Evolutionary conservation across 257 asterid genomes (phyloP).

Genomic region (Scutellaria barbata): DNA sequence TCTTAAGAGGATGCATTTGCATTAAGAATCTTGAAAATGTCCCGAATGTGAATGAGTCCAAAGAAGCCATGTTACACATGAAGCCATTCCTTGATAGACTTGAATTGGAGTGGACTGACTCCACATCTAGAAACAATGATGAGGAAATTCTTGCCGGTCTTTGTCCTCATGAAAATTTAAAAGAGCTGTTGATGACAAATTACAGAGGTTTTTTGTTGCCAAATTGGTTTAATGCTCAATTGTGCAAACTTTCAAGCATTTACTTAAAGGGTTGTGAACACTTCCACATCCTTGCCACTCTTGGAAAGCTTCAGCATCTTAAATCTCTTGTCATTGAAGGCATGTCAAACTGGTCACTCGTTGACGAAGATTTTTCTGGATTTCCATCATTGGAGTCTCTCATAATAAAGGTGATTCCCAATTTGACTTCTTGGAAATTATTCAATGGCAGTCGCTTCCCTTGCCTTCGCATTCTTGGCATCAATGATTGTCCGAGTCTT

Average conservation of each 20-base stretch:
- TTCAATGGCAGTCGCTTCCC: slow-evolving; percentile 35
- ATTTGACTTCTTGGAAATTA: slow-evolving; percentile 30
- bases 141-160: slow-evolving; percentile 47
- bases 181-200: slow-evolving; percentile 41
- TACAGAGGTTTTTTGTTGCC: slow-evolving; percentile 42
- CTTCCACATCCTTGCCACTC: slow-evolving; percentile 34
- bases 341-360: slow-evolving; percentile 30
- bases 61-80: slow-evolving; percentile 36
- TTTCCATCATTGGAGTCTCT: slow-evolving; percentile 44
- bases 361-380: slow-evolving; percentile 29
- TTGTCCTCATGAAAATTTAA: slow-evolving; percentile 46
- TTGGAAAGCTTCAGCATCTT: slow-evolving; percentile 43
- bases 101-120: slow-evolving; percentile 42
- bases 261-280: slow-evolving; percentile 37
- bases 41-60: slow-evolving; percentile 31
- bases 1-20: slow-evolving; percentile 44
- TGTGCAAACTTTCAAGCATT: slow-evolving; percentile 43
- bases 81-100: slow-evolving; percentile 43
- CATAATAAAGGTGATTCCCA: slow-evolving; percentile 35
- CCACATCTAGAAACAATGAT: slow-evolving; percentile 8
- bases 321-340: slow-evolving; percentile 45
- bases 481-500: slow-evolving; percentile 41
- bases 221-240: slow-evolving; percentile 38
- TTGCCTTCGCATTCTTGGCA: slow-evolving; percentile 37
- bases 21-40: slow-evolving; percentile 47